Conservation (phyloP, 306 rosid species). For the apple (Malus domestica) region DNA sequence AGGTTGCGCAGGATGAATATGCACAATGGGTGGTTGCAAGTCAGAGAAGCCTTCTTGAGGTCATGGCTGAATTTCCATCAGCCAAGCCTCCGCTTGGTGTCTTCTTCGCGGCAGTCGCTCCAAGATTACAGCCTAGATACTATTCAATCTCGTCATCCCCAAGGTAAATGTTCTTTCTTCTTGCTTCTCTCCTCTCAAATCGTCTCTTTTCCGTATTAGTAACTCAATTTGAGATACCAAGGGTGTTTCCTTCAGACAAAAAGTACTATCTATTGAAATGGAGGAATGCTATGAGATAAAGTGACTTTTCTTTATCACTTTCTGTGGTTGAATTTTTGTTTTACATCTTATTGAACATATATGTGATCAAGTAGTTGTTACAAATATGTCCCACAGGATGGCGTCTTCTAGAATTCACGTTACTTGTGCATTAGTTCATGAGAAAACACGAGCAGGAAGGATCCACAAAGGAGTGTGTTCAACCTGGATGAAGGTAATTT, state of each 20-base stretch:
- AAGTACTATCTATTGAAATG: background rate
- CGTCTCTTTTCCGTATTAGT: background rate
- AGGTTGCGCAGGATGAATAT: conserved; percentile 73
- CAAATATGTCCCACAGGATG: conserved; percentile 51
- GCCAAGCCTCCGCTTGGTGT: conserved; percentile 91
- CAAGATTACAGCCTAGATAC: conserved; percentile 90
- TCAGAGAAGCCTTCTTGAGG: conserved; percentile 96
- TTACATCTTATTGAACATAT: background rate
- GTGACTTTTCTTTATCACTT: background rate
- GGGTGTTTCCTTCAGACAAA: background rate
- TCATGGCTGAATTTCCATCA: conserved; percentile 83
- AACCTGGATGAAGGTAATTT: conserved; percentile 94
- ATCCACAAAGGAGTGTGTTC: conserved; percentile 89
- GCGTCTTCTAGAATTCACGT: conserved; percentile 79
- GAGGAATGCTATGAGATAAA: background rate
- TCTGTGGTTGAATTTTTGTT: background rate
- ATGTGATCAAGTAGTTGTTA: conserved; percentile 5
- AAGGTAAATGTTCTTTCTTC: conserved; percentile 27
- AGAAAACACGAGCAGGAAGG: conserved; percentile 75
- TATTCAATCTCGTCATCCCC: conserved; percentile 98
- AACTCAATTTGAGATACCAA: background rate
- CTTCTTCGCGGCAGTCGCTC: conserved; percentile 86
- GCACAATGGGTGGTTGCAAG: conserved; percentile 70
- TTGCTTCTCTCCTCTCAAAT: background rate
- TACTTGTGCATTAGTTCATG: conserved; percentile 85